phyloP scores from a whole-genome alignment of 306 rosid genomes.

The Lathyrus aphaca region DNA sequence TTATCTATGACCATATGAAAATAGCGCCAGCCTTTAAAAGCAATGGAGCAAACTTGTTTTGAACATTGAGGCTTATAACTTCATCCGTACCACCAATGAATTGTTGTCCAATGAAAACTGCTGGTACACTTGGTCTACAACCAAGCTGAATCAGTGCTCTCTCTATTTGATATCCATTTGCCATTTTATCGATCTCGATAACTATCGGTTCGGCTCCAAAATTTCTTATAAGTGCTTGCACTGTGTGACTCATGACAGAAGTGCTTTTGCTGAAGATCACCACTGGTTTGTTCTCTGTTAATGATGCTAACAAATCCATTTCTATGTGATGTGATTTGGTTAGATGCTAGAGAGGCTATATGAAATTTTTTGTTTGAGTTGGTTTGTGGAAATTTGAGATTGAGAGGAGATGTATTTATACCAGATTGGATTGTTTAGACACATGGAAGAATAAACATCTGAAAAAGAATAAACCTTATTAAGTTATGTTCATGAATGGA shows the following conservation, averaged over 20 bases:
- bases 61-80: conserved; percentile 61
- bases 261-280: conserved; percentile 75
- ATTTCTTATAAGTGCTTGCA: conserved; percentile 51
- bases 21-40: conserved; percentile 65
- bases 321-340: conserved; percentile 14
- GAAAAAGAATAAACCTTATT: conserved; percentile 37
- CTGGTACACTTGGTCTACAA: conserved; percentile 68
- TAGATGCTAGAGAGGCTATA: not conserved
- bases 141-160: conserved; percentile 51
- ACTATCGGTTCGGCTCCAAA: conserved; percentile 59
- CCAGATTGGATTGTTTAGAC: conserved; percentile 31
- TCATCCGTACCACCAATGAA: conserved; percentile 68
- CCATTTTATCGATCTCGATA: conserved; percentile 57
- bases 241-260: conserved; percentile 57
- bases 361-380: conserved; percentile 33
- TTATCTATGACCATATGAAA: conserved; percentile 42
- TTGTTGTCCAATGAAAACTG: conserved; percentile 70
- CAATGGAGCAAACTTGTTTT: conserved; percentile 58
- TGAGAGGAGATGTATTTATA: conserved; percentile 50
- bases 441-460: conserved; percentile 45
- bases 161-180: conserved; percentile 60
- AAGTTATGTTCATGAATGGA: conserved; percentile 36
- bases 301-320: conserved; percentile 59
- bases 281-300: conserved; percentile 68
- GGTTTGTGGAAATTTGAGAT: conserved; percentile 41